Evolutionary conservation across 352 stramenopile genomes (phyloP), one percentile per base, ranked within the genome.

Genomic region (Pythium dissotocum): DNA sequence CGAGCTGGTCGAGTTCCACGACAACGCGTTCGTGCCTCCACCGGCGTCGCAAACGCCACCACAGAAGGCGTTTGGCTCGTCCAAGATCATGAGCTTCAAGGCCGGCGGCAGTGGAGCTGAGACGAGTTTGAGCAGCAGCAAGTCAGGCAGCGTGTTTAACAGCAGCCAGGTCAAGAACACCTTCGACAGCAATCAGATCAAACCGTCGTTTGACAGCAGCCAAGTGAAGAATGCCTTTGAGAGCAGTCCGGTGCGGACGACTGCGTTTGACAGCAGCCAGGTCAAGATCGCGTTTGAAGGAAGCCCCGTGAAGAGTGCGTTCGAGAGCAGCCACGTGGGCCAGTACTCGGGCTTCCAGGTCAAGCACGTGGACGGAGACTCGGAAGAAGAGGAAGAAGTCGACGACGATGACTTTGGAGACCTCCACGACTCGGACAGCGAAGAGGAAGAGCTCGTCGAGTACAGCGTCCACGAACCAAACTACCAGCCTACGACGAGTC

Each of bases 381-480:
- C 65, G 52, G 58, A 65, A 59, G 64, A 65, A 48, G 53, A 59
- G 33, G 64, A 60, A 9, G 64, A 60, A 7, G 65, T 66, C 12
- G 65, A 71, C 40, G 64, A 60, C 12, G 65, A 71, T 13, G 65
- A 71, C 52, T 71, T 71, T 57, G 66, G 54, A 9, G 66, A 72
- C 53, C 64, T 67, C 6, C 60, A 72, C 55, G 67, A 73, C 48
- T 69, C 67, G 33, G 70, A 73, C 55, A 64, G 68, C 36, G 60
- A 72, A 18, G 65, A 71, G 26, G 40, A 58, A 32, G 63, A 65
- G 9, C 21, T 44, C 21, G 36, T 56, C 14, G 24, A 63, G 36
- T 44, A 51, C 35, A 57, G 18, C 58, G 62, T 38, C 46, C 46
- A 53, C 46, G 46, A 53, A 10, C 46, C 46, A 1, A 24, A 53